A percentile compares a stretch with the other conserved stretches of the same genome.
These are phyloP conservation scores for Candida qinlingensis DNA, from an alignment of 805 yeast genomes.

Conservation along the genomic window DNA sequence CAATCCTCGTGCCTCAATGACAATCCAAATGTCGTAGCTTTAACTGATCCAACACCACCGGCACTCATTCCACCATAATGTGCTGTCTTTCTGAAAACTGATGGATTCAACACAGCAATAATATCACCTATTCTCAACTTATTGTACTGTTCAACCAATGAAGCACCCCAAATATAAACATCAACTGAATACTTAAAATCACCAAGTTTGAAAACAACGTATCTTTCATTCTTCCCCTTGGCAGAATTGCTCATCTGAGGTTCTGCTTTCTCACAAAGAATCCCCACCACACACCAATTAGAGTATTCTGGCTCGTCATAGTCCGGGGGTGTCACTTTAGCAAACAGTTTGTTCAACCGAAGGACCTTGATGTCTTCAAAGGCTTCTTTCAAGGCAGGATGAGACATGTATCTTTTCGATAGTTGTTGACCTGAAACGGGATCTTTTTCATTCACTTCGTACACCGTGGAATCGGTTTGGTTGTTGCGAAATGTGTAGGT, in stretches of 20 bases:
- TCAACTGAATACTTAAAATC: slow-evolving; percentile 59
- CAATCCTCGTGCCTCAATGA: slow-evolving; percentile 47
- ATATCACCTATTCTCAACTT: slow-evolving; percentile 71
- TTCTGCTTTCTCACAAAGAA: slow-evolving; percentile 52
- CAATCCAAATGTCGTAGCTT: slow-evolving; percentile 42
- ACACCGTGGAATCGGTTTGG: slow-evolving; percentile 16
- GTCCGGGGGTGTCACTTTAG: slow-evolving; percentile 64
- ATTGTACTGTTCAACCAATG: slow-evolving; percentile 66
- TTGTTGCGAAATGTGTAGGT: slow-evolving; percentile 34
- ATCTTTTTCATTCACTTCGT: slow-evolving; percentile 36
- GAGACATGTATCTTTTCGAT: slow-evolving; percentile 41
- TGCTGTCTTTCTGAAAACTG: slow-evolving; percentile 33
- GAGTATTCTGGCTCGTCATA: slow-evolving; percentile 63
- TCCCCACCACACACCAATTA: slow-evolving; percentile 80
- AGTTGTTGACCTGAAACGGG: slow-evolving; percentile 39
- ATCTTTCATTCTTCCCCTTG: slow-evolving; percentile 41
- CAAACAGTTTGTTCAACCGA: slow-evolving; percentile 52
- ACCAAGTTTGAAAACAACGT: slow-evolving; percentile 56
- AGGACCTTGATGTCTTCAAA: slow-evolving; percentile 49
- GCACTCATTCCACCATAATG: neutral
- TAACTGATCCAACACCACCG: neutral
- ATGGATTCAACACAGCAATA: slow-evolving; percentile 72
- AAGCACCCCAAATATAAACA: slow-evolving; percentile 32
- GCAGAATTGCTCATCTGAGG: slow-evolving; percentile 37
- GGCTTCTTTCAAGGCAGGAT: slow-evolving; percentile 29